These are phyloP conservation scores for Moniliella sp. DNA, from an alignment of 1,284 basidiomycete genomes.

Conservation along the genomic window DNA sequence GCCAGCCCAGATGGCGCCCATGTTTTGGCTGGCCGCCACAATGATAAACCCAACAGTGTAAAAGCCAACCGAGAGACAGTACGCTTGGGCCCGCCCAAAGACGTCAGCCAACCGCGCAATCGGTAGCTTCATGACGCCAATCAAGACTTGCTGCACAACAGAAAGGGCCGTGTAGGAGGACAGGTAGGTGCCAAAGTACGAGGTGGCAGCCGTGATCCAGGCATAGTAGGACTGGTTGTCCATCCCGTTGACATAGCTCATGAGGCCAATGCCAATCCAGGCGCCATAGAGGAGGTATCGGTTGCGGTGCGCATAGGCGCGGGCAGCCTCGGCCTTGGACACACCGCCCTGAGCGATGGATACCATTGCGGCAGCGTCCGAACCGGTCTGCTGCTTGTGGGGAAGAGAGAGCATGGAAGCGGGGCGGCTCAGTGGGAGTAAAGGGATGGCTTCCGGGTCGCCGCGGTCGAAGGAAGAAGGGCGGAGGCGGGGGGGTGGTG, in stretches of 20 bases:
- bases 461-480: too few relatives aligned
- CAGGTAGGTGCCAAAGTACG: conserved; percentile 6
- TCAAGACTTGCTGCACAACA: conserved; percentile 22
- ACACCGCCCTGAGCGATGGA: conserved; percentile 23
- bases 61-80: conserved; percentile 14
- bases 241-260: conserved; percentile 16
- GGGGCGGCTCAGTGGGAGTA: too few relatives aligned
- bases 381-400: too few relatives aligned
- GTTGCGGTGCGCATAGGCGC: conserved; percentile 10
- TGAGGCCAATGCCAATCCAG: conserved; percentile 15
- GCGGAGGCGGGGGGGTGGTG: too few relatives aligned
- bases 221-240: conserved; percentile 24
- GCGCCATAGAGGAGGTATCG: conserved; percentile 19
- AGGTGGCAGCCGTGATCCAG: conserved; percentile 9
- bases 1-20: conserved; percentile 12
- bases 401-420: too few relatives aligned
- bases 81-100: conserved; percentile 26
- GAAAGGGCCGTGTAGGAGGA: conserved; percentile 11
- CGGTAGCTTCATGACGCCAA: conserved; percentile 28
- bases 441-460: too few relatives aligned
- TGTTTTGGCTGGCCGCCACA: conserved; percentile 15
- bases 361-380: too few relatives aligned
- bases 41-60: conserved; percentile 27
- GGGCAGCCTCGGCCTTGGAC: conserved; percentile 14
- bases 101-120: conserved; percentile 30